Evolutionary conservation across 441 rosid species (phyloP), one percentile per base, ranked within the genome.

Genomic region (Corymbia calophylla): DNA sequence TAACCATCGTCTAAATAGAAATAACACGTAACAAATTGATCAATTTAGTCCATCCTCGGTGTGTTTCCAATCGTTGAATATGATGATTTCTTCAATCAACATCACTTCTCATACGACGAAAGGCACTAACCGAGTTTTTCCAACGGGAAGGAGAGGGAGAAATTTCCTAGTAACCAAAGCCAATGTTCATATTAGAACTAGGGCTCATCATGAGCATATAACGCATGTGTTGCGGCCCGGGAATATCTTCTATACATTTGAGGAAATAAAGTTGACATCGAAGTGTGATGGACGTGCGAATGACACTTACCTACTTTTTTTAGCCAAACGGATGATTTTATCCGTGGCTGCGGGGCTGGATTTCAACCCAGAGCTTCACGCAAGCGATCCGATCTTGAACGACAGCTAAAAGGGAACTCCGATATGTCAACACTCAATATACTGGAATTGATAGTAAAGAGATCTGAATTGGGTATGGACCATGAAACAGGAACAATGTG

Each of bases 171-270:
- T 6, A 11, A 86, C 29, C 62, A n/a, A 53, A 55, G n/a, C 56
- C 35, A 19, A 14, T 47, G 16, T 51, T 16, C 27, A n/a, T n/a
- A 18, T 4, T 19, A 56, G 55, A 53, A 11, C 58, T 49, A 92
- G 92, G 87, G 90, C 47, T 44, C 89, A 91, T 88, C 88, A 88
- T 51, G 84, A 87, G 89, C 88, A 88, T 89, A 91, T 88, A 56
- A 92, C 88, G 47, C 19, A 88, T 82, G 86, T 86, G 89, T 94
- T 93, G 85, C 95, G 93, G 92, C 91, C 90, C 73, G 92, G 95
- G 55, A 93, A 92, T 29, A 85, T 88, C 88, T 89, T 93, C 92
- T 90, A 82, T 53, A 80, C 88, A 55, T 91, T 89, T 89, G 88
- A 8, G 90, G 89, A 25, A 86, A 92, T 58, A 27, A 27, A 85